A percentile compares a stretch with the other conserved stretches of the same genome.
These are phyloP conservation scores for Ochromonas danica DNA, from an alignment of 108 stramenopile genomes.

Conservation along the genomic window DNA sequence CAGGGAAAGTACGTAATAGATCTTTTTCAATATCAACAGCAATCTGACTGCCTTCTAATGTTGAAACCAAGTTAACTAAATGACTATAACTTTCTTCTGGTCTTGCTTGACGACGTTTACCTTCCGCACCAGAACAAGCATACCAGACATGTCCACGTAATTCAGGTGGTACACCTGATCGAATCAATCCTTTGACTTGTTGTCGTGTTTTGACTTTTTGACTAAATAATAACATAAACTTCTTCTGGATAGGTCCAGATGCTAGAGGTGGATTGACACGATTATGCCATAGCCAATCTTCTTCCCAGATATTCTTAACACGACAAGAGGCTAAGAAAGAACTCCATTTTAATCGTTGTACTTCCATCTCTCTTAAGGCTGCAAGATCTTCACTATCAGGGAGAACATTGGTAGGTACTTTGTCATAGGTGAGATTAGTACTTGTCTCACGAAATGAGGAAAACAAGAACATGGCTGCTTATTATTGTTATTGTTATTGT, in stretches of 20 bases:
- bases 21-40: conserved; percentile 25
- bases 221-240: neutral
- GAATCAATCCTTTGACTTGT: neutral
- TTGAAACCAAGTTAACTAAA: neutral
- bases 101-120: neutral
- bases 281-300: neutral
- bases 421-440: no score
- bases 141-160: neutral
- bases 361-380: neutral
- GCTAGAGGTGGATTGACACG: neutral
- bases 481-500: no score
- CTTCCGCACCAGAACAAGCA: neutral
- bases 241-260: neutral
- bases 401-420: no score
- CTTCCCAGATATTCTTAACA: neutral
- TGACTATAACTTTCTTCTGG: neutral
- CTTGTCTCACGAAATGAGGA: no score
- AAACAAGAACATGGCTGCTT: no score
- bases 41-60: neutral
- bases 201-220: conserved; percentile 6
- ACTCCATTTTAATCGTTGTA: neutral
- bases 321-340: neutral
- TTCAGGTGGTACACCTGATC: conserved; percentile 8
- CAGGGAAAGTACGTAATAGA: conserved; percentile 10
- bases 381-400: neutral